phyloP scores from a whole-genome alignment of 2,329 filamentous ascomycete species.

The Aspergillus novoparasiticus region DNA sequence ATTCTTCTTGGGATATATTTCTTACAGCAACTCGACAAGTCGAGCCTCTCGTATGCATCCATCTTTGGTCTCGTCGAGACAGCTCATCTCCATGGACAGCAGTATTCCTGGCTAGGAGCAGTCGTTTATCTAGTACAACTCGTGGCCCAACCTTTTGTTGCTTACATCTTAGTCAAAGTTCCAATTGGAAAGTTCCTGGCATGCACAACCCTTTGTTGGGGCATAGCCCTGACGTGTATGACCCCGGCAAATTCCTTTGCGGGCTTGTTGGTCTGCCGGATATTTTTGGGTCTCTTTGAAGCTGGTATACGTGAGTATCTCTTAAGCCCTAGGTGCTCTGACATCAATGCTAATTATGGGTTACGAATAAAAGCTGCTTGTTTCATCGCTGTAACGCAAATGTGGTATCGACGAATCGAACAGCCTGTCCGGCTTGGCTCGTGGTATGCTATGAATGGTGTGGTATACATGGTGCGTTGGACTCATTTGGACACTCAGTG shows the following conservation, averaged over 20 bases:
- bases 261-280: slow-evolving; percentile 54
- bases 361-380: slow-evolving; percentile 44
- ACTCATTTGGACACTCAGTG: background rate
- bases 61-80: slow-evolving; percentile 65
- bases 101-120: slow-evolving; percentile 56
- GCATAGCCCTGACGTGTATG: slow-evolving; percentile 55
- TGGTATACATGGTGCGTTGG: slow-evolving; percentile 52
- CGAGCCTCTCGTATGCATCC: slow-evolving; percentile 62
- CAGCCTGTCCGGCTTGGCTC: slow-evolving; percentile 54
- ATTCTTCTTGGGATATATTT: slow-evolving; percentile 64
- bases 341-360: background rate
- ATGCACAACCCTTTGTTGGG: slow-evolving; percentile 55
- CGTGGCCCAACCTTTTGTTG: slow-evolving; percentile 55
- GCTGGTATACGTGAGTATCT: slow-evolving; percentile 38
- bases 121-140: slow-evolving; percentile 60
- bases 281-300: slow-evolving; percentile 63
- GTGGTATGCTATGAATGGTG: slow-evolving; percentile 60
- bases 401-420: slow-evolving; percentile 58
- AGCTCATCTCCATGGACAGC: slow-evolving; percentile 57
- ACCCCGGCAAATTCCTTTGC: slow-evolving; percentile 55
- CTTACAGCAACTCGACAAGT: slow-evolving; percentile 65
- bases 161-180: slow-evolving; percentile 60
- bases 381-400: slow-evolving; percentile 56
- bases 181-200: slow-evolving; percentile 64
- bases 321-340: too few relatives aligned